Base-by-base conservation (phyloP, 345 rosid genomes). In the Rubroshorea leprosula region DNA sequence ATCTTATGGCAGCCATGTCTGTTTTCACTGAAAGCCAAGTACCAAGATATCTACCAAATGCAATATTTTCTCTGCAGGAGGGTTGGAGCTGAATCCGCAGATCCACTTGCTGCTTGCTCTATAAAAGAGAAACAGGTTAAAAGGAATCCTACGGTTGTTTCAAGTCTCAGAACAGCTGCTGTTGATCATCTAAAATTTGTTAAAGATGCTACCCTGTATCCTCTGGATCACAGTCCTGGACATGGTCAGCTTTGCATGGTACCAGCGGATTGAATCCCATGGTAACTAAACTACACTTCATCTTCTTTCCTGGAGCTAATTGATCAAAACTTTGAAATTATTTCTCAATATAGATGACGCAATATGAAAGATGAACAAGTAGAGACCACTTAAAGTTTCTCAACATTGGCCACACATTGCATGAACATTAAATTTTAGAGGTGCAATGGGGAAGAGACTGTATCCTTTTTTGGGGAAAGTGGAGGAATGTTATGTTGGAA, bases 21-120 rank as follows among this genome's bases (percentile, higher is more conserved):
- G n/a, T n/a, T n/a, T n/a, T n/a, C n/a, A n/a, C n/a, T 23, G 47
- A 56, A 25, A 38, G 25, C 44, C 38, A 15, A 35, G 21, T 48
- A 58, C 52, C 51, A 64, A n/a, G 21, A 41, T 24, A 22, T 54
- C 19, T 26, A 46, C 23, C 18, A 9, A 18, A 15, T 26, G 12
- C 20, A 57, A 29, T 44, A 19, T 16, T 22, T 57, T 62, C 51
- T 48, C 41, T 52, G 58, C 66, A 80, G 96, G 83, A 77, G 84
- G 82, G 87, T 84, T 64, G 91, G 89, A 69, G 84, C 89, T 16
- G 87, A 85, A 59, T 82, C 81, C 45, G 63, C 6, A 54, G 83
- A 78, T 27, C 87, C 91, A 18, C 66, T 81, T 23, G 60, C 66
- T 29, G 69, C 84, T 29, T 88, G 93, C 69, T 72, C 80, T 0